Percentiles rank a stretch among this genome's conserved stretches.
These are phyloP conservation scores for Pulveroboletus sp. DNA, from an alignment of 768 basidiomycete species.

Conservation along the genomic window DNA sequence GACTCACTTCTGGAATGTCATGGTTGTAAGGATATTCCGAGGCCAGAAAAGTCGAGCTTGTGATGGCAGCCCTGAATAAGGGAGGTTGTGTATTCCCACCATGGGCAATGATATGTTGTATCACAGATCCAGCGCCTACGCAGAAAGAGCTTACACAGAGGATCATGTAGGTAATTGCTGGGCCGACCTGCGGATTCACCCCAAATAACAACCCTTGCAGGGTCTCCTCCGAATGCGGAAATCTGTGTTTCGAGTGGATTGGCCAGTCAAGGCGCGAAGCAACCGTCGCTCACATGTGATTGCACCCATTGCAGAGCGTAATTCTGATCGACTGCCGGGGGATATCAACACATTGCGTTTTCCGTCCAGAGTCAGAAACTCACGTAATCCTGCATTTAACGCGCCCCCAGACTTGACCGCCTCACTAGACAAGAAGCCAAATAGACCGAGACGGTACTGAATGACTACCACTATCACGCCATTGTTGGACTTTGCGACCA, in stretches of 20 bases:
- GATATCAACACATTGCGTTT: not conserved
- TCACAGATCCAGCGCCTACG: conserved; percentile 6
- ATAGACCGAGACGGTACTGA: no score
- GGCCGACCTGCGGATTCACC: conserved; percentile 5
- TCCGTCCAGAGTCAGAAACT: no score
- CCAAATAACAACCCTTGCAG: conserved; percentile 5
- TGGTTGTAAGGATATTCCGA: conserved; percentile 7
- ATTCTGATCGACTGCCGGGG: conserved; percentile 1
- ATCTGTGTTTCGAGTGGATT: not conserved
- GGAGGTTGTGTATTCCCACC: conserved; percentile 8
- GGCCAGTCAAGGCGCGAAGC: not conserved
- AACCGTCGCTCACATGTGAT: not conserved
- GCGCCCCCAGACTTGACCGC: no score
- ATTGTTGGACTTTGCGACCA: not conserved
- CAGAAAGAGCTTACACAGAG: not conserved
- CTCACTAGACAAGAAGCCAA: no score
- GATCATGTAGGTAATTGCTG: not conserved
- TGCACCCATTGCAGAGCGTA: conserved; percentile 6
- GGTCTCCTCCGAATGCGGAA: conserved; percentile 3
- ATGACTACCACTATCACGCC: no score
- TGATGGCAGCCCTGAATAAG: conserved; percentile 6
- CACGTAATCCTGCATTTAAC: no score
- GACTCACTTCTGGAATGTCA: not conserved
- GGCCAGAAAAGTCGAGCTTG: conserved; percentile 4
- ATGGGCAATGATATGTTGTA: conserved; percentile 8